Evolutionary conservation across 768 basidiomycete species (phyloP), one percentile per base, ranked within the genome.

Genomic region (Pulveroboletus frians): DNA sequence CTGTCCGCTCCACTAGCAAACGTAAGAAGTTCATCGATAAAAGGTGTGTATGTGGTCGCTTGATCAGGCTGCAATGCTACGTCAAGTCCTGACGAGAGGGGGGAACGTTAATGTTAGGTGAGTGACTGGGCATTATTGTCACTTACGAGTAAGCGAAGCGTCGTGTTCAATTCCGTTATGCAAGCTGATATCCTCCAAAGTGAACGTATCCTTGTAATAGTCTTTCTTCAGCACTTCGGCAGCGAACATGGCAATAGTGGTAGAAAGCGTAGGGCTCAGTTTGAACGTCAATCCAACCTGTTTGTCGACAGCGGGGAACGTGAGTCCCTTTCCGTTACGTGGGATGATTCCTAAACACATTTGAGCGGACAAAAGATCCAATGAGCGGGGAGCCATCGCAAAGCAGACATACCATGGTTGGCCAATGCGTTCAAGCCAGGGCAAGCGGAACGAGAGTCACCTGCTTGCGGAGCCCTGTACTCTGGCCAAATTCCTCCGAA

Each of bases 351-450:
- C 69, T 70, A 39, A 11, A 31, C 1, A 3, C 23, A 11, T 31
- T 9, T 3, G 9, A 14, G 13, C 4, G 21, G 14, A 39, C n/a
- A n/a, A 17, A n/a, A 38, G 17, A 17, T n/a, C 26, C 15, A 30
- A 15, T 18, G 18, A 35, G 6, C 3, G 26, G 34, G 32, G 38
- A 21, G 29, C 39, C 30, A 83, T 79, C 3, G 73, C 71, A 61
- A 69, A 77, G 49, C 76, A 23, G 34, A 49, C 66, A 21, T 35
- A 87, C 87, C 88, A 55, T 90, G 88, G 60, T 90, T 90, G 5
- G 88, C 85, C 77, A 91, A 70, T 0, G 85, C 82, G 54, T 91
- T 89, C 55, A 89, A 66, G 10, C 77, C 84, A 3, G 85, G 87
- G 56, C 87, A 89, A 2, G 79, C 78, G 53, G 76, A 77, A 13